Base-by-base conservation (phyloP, 495 filamentous ascomycete genomes). In the Neurospora tetraspora region DNA sequence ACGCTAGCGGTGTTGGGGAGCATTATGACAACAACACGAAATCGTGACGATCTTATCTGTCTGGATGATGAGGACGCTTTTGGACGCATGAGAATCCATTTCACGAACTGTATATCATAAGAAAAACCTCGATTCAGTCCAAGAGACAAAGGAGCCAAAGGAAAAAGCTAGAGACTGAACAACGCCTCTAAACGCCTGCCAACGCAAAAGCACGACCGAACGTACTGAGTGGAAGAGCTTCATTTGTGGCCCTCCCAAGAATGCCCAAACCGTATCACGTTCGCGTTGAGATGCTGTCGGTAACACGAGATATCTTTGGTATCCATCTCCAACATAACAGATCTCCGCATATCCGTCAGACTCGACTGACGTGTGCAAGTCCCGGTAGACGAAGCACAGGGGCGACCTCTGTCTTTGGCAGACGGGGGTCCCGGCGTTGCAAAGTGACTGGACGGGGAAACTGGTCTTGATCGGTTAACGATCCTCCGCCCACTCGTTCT, bases 401-500 rank as follows among this genome's bases (percentile, higher is more conserved):
- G 20, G 47, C 20, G 20, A 14, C 47, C 20, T 59, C 9, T 59
- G 11, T 6, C 47, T 27, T 27, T 42, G 90, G 88, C 70, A 91
- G 86, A 68, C 91, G 87, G 18, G 94, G 94, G 79, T 97, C 94
- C 10, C 95, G 91, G 47, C 96, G 91, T 79, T 97, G 94, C 68
- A 98, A 82, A 20, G 93, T 87, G 20, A 99, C 91, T 3, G 96
- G 96, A 53, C 93, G 88, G 10, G 91, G 91, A 76, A 98, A 99
- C 69, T 96, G 89, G 2, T 90, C 85, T 75, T 92, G 88, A 77
- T 97, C 87, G 36, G 86, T 86, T 83, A 88, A 73, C 86, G 85
- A 74, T 94, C 91, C 86, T 94, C 91, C 65, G 91, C 91, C 91
- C 91, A 93, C 83, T 93, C 91, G 80, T 93, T 93, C 86, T 93